phyloP scores from a whole-genome alignment of 1,139 yeast species.

The Yamadazyma triangularis region DNA sequence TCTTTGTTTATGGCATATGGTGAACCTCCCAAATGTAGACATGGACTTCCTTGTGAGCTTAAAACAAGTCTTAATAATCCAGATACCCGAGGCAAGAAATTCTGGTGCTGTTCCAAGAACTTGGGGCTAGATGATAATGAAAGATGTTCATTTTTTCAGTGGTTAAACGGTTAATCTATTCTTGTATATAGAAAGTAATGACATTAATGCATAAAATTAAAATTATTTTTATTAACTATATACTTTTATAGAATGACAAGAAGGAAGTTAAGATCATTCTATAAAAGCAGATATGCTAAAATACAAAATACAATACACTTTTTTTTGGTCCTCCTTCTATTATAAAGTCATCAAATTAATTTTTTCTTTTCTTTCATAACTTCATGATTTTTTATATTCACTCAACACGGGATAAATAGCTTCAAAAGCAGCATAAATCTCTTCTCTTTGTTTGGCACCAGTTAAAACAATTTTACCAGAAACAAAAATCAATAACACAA shows the following conservation, averaged over 20 bases:
- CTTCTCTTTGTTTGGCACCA: slow-evolving; percentile 99
- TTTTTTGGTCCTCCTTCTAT: not conserved
- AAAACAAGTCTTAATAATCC: slow-evolving; percentile 44
- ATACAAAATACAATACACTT: not conserved
- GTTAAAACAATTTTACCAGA: slow-evolving; percentile 97
- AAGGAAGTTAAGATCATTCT: slow-evolving; percentile 6
- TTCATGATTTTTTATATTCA: slow-evolving; percentile 84
- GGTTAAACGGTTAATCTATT: slow-evolving; percentile 18
- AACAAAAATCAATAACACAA: slow-evolving; percentile 90
- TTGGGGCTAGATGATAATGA: slow-evolving; percentile 15
- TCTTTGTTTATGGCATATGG: slow-evolving; percentile 18
- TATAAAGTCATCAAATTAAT: no score
- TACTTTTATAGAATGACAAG: not conserved
- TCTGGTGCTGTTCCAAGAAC: slow-evolving; percentile 52
- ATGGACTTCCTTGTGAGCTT: slow-evolving; percentile 43
- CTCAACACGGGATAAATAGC: slow-evolving; percentile 97
- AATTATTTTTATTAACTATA: no score
- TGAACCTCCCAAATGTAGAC: slow-evolving; percentile 47
- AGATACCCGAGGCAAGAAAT: slow-evolving; percentile 48
- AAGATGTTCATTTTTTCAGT: slow-evolving; percentile 32
- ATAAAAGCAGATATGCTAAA: slow-evolving; percentile 7
- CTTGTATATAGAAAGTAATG: no score
- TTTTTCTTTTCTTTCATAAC: not conserved
- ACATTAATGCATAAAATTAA: not conserved
- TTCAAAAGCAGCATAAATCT: slow-evolving; percentile 95